Evolutionary conservation across 2,329 filamentous ascomycete species (phyloP), one percentile per base, ranked within the genome.

Genomic region (Diplocarpon mali): DNA sequence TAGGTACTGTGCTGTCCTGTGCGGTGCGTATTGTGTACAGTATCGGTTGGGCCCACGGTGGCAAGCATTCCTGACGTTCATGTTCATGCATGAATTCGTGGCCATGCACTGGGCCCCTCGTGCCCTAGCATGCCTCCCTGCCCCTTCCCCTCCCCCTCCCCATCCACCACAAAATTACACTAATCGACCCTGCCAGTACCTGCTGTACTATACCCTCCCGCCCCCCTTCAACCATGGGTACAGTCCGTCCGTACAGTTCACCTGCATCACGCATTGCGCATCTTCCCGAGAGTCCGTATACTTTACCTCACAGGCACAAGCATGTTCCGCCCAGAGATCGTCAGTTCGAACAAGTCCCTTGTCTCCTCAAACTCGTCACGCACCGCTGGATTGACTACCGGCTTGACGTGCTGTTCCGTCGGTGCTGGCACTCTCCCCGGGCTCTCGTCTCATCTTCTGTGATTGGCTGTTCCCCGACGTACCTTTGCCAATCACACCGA

Each of bases 401-500:
- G 46, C 48, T 54, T 56, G 53, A 60, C 51, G 57, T 60, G 56
- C 55, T 51, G 38, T 54, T 50, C 59, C 55, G 57, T 55, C 53
- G 54, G 47, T 51, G 53, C 49, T 55, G 48, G 36, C 48, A 47
- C 47, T 49, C 47, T 40, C 50, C 43, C 51, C 47, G 49, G n/a
- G 24, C 44, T 53, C 50, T 51, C 54, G 50, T 58, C 53, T 56
- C 53, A 57, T 56, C 50, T 65, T 63, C 62, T 67, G 69, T 69
- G 67, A 69, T 64, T 61, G 59, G 57, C 55, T 54, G 47, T 50
- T 53, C 50, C 54, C 59, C 49, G 50, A 49, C 52, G 30, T 57
- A 53, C 53, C 51, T 34, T 54, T 57, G 50, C 68, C 68, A 70
- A 70, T 70, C 67, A 70, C 65, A 62, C 66, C 61, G 53, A 64